Evolutionary conservation across 495 filamentous ascomycete species (phyloP).

Genomic region (Trichoderma parareesei): DNA sequence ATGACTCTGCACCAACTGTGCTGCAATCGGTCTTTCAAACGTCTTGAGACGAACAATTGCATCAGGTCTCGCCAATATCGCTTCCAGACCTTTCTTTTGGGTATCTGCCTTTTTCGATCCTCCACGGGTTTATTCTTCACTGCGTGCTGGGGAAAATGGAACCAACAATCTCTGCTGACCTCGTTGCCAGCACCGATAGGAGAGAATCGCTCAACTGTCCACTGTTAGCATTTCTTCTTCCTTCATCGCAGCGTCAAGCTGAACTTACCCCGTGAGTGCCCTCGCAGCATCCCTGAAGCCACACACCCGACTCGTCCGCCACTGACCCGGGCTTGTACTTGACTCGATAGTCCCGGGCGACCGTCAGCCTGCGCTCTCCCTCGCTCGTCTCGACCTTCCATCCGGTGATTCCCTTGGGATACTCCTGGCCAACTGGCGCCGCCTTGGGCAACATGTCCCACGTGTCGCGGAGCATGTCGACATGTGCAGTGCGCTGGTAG

Average conservation of each 20-base stretch:
- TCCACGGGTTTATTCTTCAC: background rate
- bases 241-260: background rate
- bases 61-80: background rate
- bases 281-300: constrained; percentile 94
- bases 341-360: constrained; percentile 64
- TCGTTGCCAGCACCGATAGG: constrained; percentile 65
- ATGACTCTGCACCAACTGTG: background rate
- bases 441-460: constrained; percentile 52
- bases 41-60: background rate
- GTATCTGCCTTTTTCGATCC: background rate
- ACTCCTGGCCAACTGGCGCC: constrained; percentile 1
- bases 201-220: constrained; percentile 65
- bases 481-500: constrained; percentile 70
- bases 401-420: constrained; percentile 18
- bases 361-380: constrained; percentile 20
- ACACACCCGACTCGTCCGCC: constrained; percentile 62
- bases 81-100: background rate
- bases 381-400: constrained; percentile 24
- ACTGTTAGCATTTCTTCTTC: constrained; percentile 10
- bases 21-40: background rate
- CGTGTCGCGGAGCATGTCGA: constrained; percentile 62
- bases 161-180: constrained; percentile 69
- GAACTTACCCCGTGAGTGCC: constrained; percentile 75
- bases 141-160: constrained; percentile 55
- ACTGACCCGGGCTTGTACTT: constrained; percentile 58